Base-by-base conservation (phyloP, 2,329 filamentous ascomycete genomes). In the Emericellopsis cladophorae region DNA sequence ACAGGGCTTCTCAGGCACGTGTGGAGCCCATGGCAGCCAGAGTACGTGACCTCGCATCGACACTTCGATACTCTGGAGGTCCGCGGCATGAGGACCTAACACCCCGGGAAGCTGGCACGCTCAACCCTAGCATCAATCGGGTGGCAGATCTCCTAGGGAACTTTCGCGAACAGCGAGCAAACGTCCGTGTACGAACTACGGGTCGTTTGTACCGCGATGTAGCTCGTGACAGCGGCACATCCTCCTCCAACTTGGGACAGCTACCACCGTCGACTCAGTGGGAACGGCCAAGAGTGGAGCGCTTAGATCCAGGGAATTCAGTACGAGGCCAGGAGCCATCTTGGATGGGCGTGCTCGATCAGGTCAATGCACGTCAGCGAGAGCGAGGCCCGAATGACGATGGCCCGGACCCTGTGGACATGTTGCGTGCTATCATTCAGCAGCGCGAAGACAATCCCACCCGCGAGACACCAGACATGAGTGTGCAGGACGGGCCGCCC, bases 401-500 rank as follows among this genome's bases (percentile, higher is more conserved):
- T 11, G 59, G 63, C 26, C 26, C 26, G 12, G 26, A 29, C 26
- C 26, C 26, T 12, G 26, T 29, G 26, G 26, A 29, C 8, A 12
- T 29, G 26, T 7, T 29, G 26, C 26, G 26, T 9, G 26, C 26
- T 29, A 29, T 29, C 26, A 29, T 29, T 3, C 26, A 29, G 26
- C 26, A 59, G 22, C 62, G 59, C 60, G 59, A 64, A 40, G 60
- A 64, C 42, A 61, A 55, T 32, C 55, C 54, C 12, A 50, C 59
- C 2, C 50, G 57, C 14, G 54, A 53, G 7, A 59, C 57, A 9
- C 26, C 26, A 29, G 63, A 66, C 22, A 61, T 65, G 6, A 60
- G 61, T 5, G 56, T 65, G 21, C 60, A 65, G n/a, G 62, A 65
- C 42, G 56, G 59, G 40, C 61, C 60, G 2, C 65, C 69, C 10